These are phyloP conservation scores for Alliaria petiolata DNA, from an alignment of 345 rosid species.

Conservation along the genomic window DNA sequence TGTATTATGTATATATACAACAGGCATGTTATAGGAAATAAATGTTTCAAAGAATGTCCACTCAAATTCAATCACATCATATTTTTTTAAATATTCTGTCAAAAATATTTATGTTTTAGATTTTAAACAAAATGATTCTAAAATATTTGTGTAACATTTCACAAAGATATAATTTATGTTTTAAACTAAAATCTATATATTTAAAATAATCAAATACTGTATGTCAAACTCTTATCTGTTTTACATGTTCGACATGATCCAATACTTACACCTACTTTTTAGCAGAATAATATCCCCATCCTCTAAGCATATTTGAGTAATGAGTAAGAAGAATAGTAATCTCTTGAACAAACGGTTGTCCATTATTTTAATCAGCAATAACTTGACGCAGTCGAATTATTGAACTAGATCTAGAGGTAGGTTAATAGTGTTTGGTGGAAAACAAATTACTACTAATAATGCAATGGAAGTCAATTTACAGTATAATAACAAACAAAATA, in stretches of 20 bases:
- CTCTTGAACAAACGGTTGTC: background rate
- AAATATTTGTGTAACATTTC: background rate
- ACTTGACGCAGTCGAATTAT: conserved; percentile 15
- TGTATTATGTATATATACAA: too few relatives aligned
- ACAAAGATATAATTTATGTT: background rate
- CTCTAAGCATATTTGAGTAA: background rate
- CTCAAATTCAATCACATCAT: conserved; percentile 9
- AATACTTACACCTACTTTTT: background rate
- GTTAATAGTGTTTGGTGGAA: conserved; percentile 24
- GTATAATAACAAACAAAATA: background rate
- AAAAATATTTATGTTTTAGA: background rate
- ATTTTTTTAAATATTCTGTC: background rate
- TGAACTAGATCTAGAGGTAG: conserved; percentile 28
- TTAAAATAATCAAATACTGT: background rate
- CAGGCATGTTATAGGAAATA: background rate
- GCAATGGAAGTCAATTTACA: conserved; percentile 17
- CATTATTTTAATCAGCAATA: conserved; percentile 14
- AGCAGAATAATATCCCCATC: background rate
- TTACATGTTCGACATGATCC: background rate
- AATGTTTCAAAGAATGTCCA: background rate
- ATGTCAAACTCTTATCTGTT: background rate
- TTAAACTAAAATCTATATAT: background rate
- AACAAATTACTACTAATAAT: conserved; percentile 14
- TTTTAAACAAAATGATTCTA: background rate
- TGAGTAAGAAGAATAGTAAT: background rate